A percentile compares a stretch with the other conserved stretches of the same genome.
These are phyloP conservation scores for Phytophthora pinifolia DNA, from an alignment of 352 stramenopile species.

Conservation along the genomic window DNA sequence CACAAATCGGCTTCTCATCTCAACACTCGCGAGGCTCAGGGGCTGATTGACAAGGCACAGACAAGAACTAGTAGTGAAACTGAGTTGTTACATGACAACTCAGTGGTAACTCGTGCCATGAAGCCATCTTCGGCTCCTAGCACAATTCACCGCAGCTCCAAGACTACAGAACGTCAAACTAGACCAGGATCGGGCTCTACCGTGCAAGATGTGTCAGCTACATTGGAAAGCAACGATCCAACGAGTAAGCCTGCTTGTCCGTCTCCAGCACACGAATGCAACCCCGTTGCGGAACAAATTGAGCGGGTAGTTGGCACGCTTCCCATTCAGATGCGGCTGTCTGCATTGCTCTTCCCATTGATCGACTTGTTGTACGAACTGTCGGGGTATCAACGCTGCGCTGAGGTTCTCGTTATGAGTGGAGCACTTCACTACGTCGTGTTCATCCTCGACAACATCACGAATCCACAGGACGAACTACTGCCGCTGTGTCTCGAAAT, in stretches of 20 bases:
- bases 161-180: not conserved
- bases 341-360: slow-evolving; percentile 54
- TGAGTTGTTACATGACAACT: not conserved
- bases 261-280: not conserved
- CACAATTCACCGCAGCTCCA: slow-evolving; percentile 6
- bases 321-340: slow-evolving; percentile 26
- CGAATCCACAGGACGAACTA: slow-evolving; percentile 62
- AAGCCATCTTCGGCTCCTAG: slow-evolving; percentile 28
- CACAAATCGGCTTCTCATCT: slow-evolving; percentile 1
- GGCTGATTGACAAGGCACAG: too few species aligned
- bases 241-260: not conserved
- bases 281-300: slow-evolving; percentile 12
- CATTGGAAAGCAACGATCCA: not conserved
- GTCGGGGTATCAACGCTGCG: slow-evolving; percentile 62
- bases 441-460: slow-evolving; percentile 58
- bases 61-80: too few species aligned
- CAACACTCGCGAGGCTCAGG: too few species aligned
- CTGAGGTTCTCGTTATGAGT: slow-evolving; percentile 65
- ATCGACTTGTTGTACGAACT: slow-evolving; percentile 69
- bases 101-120: not conserved
- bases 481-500: slow-evolving; percentile 67
- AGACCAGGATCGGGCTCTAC: not conserved
- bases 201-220: too few species aligned
- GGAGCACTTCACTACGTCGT: slow-evolving; percentile 69
- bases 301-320: slow-evolving; percentile 11